phyloP scores from a whole-genome alignment of 805 yeast species.

The Saccharomyces mikatae region DNA sequence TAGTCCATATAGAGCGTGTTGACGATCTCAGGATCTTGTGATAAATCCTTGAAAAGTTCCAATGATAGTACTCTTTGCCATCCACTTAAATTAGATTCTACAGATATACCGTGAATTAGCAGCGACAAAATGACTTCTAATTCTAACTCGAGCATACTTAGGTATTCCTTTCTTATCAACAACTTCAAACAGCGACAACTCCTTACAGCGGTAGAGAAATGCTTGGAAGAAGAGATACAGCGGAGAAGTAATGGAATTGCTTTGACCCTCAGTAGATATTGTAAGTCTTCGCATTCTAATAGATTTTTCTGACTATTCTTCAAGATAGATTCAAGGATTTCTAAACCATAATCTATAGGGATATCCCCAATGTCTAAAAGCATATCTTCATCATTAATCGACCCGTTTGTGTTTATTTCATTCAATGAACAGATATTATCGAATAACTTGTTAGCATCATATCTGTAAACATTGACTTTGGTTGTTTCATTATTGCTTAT shows the following conservation, averaged over 20 bases:
- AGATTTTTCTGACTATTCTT: conserved; percentile 55
- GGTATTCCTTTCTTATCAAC: conserved; percentile 49
- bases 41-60: conserved; percentile 60
- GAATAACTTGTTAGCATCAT: conserved; percentile 65
- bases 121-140: conserved; percentile 73
- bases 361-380: conserved; percentile 46
- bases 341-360: conserved; percentile 65
- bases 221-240: conserved; percentile 47
- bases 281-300: conserved; percentile 52
- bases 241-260: conserved; percentile 72
- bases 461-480: conserved; percentile 44
- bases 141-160: conserved; percentile 60
- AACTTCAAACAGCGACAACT: conserved; percentile 64
- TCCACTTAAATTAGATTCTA: conserved; percentile 42
- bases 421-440: conserved; percentile 58
- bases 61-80: conserved; percentile 74
- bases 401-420: conserved; percentile 8
- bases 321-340: conserved; percentile 71
- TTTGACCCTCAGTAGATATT: conserved; percentile 54
- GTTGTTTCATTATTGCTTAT: conserved; percentile 39
- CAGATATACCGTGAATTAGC: conserved; percentile 61
- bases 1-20: conserved; percentile 49
- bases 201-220: conserved; percentile 65
- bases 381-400: conserved; percentile 48
- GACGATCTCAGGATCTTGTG: conserved; percentile 47